A percentile compares a stretch with the other conserved stretches of the same genome.
phyloP scores from a whole-genome alignment of 306 rosid genomes.

The Astragalus glycyphyllos region DNA sequence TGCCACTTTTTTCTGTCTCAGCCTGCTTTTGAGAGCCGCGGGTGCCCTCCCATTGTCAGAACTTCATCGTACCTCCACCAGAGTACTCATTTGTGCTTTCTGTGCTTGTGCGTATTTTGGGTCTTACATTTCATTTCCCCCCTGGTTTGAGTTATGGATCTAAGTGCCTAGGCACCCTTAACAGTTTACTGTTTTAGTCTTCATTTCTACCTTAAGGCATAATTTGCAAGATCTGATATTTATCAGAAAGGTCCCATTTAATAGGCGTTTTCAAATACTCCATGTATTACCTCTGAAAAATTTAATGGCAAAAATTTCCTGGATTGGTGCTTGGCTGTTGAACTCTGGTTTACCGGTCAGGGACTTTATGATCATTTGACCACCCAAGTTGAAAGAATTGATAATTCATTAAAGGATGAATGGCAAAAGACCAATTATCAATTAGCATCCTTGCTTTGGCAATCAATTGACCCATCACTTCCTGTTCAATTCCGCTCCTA shows the following conservation, averaged over 20 bases:
- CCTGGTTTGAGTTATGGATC: not conserved
- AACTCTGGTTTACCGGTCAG: slow-evolving; percentile 1
- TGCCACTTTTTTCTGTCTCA: not conserved
- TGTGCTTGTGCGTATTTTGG: not conserved
- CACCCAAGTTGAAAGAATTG: not conserved
- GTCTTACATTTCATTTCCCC: not conserved
- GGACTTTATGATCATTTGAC: not conserved
- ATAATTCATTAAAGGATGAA: not conserved
- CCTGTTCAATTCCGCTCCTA: slow-evolving; percentile 1
- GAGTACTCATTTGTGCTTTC: not conserved
- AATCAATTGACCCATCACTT: too few relatives aligned
- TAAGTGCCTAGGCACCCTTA: not conserved
- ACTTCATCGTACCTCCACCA: not conserved
- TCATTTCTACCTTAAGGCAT: slow-evolving; percentile 1
- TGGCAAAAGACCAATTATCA: not conserved
- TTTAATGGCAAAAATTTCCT: not conserved
- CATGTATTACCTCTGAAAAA: not conserved
- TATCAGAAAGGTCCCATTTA: not conserved
- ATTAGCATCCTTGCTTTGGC: not conserved
- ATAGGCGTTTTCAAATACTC: not conserved
- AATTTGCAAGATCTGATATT: not conserved
- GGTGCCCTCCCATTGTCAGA: not conserved
- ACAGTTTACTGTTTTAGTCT: not conserved
- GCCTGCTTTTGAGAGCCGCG: slow-evolving; percentile 8
- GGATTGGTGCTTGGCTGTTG: not conserved